Percentiles rank a stretch among this genome's conserved stretches.
Conservation (phyloP, 2,329 filamentous ascomycete genomes). For the Westerdykella ornata region DNA sequence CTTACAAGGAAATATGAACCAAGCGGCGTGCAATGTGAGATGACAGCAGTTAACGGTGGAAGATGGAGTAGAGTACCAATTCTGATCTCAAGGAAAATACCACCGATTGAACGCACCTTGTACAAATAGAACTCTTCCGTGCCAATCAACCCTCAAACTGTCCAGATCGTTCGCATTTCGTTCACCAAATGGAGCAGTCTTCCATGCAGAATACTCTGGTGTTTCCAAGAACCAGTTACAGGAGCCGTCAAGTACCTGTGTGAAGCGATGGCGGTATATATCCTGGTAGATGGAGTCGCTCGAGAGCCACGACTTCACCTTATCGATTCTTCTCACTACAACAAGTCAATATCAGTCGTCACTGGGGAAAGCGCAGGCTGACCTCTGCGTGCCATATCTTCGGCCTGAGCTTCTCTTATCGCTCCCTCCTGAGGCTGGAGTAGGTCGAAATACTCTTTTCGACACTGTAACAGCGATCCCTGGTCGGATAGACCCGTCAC, state of each 20-base stretch:
- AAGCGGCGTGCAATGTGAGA: slow-evolving; percentile 3
- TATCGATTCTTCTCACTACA: slow-evolving; percentile 20
- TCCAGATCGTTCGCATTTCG: slow-evolving; percentile 15
- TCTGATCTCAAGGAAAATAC: no score
- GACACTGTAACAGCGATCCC: slow-evolving; percentile 7
- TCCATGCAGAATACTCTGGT: slow-evolving; percentile 22
- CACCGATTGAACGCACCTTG: slow-evolving; percentile 16
- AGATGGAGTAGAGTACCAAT: no score
- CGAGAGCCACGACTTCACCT: slow-evolving; percentile 22
- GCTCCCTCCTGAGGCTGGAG: slow-evolving; percentile 11
- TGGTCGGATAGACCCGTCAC: slow-evolving; percentile 2
- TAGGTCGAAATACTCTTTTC: slow-evolving; percentile 17
- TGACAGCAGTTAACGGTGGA: background rate
- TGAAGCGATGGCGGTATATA: slow-evolving; percentile 7
- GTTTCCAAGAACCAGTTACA: slow-evolving; percentile 23
- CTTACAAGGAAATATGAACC: background rate
- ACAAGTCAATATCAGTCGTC: slow-evolving; percentile 1
- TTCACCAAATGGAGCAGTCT: slow-evolving; percentile 14
- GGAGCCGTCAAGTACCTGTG: slow-evolving; percentile 12
- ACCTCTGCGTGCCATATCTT: slow-evolving; percentile 20
- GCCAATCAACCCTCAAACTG: slow-evolving; percentile 15
- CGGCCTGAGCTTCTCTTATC: slow-evolving; percentile 9
- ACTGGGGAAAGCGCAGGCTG: slow-evolving; percentile 1
- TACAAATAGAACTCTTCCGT: slow-evolving; percentile 25
- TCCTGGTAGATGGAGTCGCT: slow-evolving; percentile 9